These are phyloP conservation scores for Prunus campanulata DNA, from an alignment of 306 rosid species.

Conservation along the genomic window DNA sequence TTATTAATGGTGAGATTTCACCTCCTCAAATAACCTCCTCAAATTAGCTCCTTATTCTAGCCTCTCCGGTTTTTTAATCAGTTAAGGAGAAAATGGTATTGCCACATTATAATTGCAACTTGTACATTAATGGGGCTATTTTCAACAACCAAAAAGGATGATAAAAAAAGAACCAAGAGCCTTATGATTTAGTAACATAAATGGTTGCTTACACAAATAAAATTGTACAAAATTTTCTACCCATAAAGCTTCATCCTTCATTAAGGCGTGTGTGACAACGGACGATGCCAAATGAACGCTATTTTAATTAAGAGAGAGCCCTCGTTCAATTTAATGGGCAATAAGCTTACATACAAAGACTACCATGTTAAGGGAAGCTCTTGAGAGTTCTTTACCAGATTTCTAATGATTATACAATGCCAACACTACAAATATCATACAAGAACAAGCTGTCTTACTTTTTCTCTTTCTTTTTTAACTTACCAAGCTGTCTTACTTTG, in stretches of 20 bases:
- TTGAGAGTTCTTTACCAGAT: conserved; percentile 19
- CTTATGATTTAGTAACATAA: background rate
- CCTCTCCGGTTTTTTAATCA: too few species aligned
- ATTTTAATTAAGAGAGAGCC: background rate
- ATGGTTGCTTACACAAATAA: background rate
- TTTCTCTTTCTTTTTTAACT: too few species aligned
- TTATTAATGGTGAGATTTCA: too few species aligned
- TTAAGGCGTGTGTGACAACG: background rate
- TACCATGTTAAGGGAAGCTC: conserved; percentile 7
- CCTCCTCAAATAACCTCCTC: too few species aligned
- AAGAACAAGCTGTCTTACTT: background rate
- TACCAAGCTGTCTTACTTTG: conserved; percentile 31
- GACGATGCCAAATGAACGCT: background rate
- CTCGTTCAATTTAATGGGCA: conserved; percentile 21
- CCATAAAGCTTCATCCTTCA: background rate
- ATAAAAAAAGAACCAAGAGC: too few species aligned
- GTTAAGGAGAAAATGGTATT: too few species aligned
- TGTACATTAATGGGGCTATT: too few species aligned
- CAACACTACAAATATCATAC: conserved; percentile 21
- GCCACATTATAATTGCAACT: too few species aligned
- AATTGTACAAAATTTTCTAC: background rate
- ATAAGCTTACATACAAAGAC: conserved; percentile 12
- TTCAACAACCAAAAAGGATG: too few species aligned
- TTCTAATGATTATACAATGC: conserved; percentile 20
- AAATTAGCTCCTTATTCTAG: too few species aligned